Percentiles rank a stretch among this genome's conserved stretches.
phyloP scores from a whole-genome alignment of 768 basidiomycete genomes.

The Rhodosporidiobolus sp. region DNA sequence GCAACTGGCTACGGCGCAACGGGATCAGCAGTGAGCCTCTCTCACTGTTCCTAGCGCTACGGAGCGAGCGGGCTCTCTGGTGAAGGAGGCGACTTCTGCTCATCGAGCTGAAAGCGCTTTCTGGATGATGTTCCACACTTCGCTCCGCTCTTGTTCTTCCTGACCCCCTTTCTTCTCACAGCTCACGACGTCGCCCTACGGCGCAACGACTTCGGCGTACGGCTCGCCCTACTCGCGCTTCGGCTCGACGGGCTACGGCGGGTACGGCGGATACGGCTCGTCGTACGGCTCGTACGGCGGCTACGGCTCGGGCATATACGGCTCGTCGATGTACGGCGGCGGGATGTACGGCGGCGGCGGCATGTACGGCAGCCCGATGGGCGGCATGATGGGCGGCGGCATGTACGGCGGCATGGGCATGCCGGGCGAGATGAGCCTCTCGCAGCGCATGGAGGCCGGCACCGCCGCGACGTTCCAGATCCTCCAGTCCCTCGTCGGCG shows the following conservation, averaged over 20 bases:
- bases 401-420: constrained; percentile 52
- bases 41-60: not conserved
- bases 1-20: not conserved
- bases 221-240: constrained; percentile 53
- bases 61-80: no score
- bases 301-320: constrained; percentile 13
- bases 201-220: constrained; percentile 43
- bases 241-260: constrained; percentile 42
- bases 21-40: not conserved
- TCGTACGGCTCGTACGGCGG: not conserved
- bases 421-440: constrained; percentile 56
- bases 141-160: no score
- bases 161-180: not conserved
- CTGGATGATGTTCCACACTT: no score
- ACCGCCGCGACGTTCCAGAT: constrained; percentile 91
- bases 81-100: no score
- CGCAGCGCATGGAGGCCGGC: constrained; percentile 80
- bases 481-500: constrained; percentile 90
- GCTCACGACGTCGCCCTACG: constrained; percentile 20
- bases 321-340: constrained; percentile 9
- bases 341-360: constrained; percentile 46
- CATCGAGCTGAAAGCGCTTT: no score
- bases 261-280: not conserved
- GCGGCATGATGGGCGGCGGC: constrained; percentile 57
- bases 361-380: constrained; percentile 52